Base-by-base conservation (phyloP, 305 asterid genomes). In the Plantago coronopus region DNA sequence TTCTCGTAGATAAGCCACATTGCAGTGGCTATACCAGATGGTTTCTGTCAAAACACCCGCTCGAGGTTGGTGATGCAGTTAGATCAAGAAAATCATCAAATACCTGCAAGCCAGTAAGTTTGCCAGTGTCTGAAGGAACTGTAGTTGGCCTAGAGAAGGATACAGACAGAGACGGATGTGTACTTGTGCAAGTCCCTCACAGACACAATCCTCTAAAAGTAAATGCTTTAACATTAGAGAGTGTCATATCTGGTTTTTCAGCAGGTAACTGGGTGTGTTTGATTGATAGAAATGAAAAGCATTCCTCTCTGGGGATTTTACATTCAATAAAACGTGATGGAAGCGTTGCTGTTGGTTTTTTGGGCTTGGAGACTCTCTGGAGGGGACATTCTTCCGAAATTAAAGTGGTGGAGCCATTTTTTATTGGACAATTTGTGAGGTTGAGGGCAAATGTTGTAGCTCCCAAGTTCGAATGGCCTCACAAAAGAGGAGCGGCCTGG, bases 401-500 rank as follows among this genome's bases (percentile, higher is more conserved):
- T 6, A 31, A 53, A 53, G 31, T 53, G 58, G 20, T 37, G 31
- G 31, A 53, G 7, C 42, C 58, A 25, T 53, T 53, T 53, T 25
- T 11, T 7, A 20, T 16, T 17, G 42, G 42, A 17, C 58, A 53
- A 18, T 53, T 53, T 53, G 58, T 53, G 40, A 23, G 40, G 40
- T 17, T 53, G 38, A 53, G n/a, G 31, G 20, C 18, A 53, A 53
- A 18, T 25, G 58, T 53, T 16, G 27, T 53, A 2, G 31, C 19
- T 18, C 58, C 58, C 31, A 18, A 37, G 42, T 53, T 14, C 31
- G 58, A 53, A 22, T 53, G 58, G 58, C 58, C 58, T 53, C 58
- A 18, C 17, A 53, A 53, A 23, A 53, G 58, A 53, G 40, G 58
- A 15, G 58, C 13, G 27, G 58, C n/a, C 40, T 18, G 27, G 40